These are phyloP conservation scores for Hypoxylon subgilvum DNA, from an alignment of 495 filamentous ascomycete species.

Conservation along the genomic window DNA sequence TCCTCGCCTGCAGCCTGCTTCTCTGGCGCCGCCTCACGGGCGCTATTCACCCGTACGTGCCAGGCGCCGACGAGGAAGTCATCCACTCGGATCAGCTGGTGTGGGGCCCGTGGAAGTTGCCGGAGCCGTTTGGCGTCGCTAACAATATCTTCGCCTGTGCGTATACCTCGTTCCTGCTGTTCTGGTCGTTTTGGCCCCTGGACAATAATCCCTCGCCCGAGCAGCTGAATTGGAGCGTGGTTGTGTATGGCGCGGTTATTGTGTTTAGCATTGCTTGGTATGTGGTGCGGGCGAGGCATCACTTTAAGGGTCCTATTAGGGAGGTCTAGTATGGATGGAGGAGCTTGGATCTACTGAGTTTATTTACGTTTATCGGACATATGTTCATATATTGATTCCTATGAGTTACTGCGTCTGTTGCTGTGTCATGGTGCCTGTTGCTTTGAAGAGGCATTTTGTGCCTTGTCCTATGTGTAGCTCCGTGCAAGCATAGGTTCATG, in stretches of 20 bases:
- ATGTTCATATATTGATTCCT: too few relatives aligned
- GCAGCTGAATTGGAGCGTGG: slow-evolving; percentile 56
- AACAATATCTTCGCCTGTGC: slow-evolving; percentile 57
- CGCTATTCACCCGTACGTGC: slow-evolving; percentile 41
- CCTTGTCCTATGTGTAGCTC: too few relatives aligned
- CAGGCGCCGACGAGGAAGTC: slow-evolving; percentile 19
- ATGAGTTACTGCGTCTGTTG: too few relatives aligned
- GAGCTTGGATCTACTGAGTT: background rate
- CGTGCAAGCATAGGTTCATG: too few relatives aligned
- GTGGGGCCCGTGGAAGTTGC: slow-evolving; percentile 59
- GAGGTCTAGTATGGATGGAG: slow-evolving; percentile 38
- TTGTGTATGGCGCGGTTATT: slow-evolving; percentile 49
- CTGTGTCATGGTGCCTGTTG: too few relatives aligned
- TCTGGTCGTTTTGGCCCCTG: slow-evolving; percentile 60
- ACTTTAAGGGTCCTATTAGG: slow-evolving; percentile 55
- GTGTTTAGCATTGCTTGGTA: slow-evolving; percentile 58
- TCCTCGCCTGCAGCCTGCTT: slow-evolving; percentile 48
- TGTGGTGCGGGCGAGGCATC: slow-evolving; percentile 45
- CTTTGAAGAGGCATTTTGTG: too few relatives aligned
- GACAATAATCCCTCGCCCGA: slow-evolving; percentile 37
- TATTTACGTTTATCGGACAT: too few relatives aligned
- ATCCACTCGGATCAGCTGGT: slow-evolving; percentile 46
- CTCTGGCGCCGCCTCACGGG: slow-evolving; percentile 46
- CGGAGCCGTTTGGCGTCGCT: slow-evolving; percentile 51
- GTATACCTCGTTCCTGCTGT: slow-evolving; percentile 53